Evolutionary conservation across 495 filamentous ascomycete genomes (phyloP), one percentile per base, ranked within the genome.

Genomic region (Parathielavia appendiculata): DNA sequence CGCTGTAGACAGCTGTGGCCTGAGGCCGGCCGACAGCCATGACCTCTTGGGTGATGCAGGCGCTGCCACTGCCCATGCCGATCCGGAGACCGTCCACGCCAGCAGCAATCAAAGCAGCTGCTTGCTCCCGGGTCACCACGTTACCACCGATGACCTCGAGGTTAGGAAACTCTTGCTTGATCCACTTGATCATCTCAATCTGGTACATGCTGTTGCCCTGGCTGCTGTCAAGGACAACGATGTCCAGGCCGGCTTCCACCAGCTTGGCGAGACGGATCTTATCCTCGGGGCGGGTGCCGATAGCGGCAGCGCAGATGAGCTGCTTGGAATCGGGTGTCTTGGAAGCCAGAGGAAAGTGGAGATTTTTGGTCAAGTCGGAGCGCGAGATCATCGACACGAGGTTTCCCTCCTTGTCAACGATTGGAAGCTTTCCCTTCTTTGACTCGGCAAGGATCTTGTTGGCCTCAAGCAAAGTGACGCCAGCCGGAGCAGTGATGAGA

Each of bases 11-110:
- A 39, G 92, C 83, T 12, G 89, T 87, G 17, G 93, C 93, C 76
- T 99, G 93, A 58, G 93, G 93, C 63, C 93, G 86, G 39, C 93
- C 93, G 43, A 97, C 91, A 54, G 93, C 93, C 93, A 99, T 99
- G 67, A 99, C 93, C 77, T 99, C 93, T 76, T 99, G 93, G 47
- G 93, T 99, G 68, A 99, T 99, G 76, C 93, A 99, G 67, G 93
- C 93, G 64, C 88, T 93, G 66, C 93, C 93, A 70, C 89, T 92
- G 65, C 93, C 93, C 93, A 99, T 99, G 71, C 93, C 93, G 73
- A 99, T 99, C 68, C 93, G 88, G 62, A 99, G 86, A 63, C 92
- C 93, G 74, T 99, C 93, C 58, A 87, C 92, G 67, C 93, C 93
- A 50, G 93, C 93, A 54, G 89, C 91, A 68, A 99, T 97, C 60